Percentiles rank a stretch among this genome's conserved stretches.
These are phyloP conservation scores for Ganoderma leucocontextum DNA, from an alignment of 1,284 basidiomycete genomes.

Conservation along the genomic window DNA sequence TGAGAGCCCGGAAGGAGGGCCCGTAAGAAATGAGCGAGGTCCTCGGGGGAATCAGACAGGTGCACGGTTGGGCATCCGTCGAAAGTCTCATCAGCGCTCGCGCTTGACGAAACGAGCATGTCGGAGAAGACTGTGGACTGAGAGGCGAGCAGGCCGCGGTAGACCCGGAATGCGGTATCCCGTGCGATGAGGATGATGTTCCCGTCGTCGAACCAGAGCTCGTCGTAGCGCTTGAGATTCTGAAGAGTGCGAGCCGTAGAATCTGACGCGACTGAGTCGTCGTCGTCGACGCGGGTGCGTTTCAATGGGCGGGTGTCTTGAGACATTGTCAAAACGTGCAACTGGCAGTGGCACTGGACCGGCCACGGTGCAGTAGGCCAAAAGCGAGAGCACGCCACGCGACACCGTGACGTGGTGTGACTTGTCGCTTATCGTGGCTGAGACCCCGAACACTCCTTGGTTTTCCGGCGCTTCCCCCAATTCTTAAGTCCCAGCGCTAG, in stretches of 20 bases:
- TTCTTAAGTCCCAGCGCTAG: too few species aligned
- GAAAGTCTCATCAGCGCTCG: conserved; percentile 12
- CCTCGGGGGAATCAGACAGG: conserved; percentile 23
- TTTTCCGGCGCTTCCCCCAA: too few species aligned
- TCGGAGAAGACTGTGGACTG: conserved; percentile 30
- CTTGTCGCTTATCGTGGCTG: too few species aligned
- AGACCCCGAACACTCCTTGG: too few species aligned
- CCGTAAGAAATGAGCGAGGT: conserved; percentile 16
- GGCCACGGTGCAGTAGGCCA: too few species aligned
- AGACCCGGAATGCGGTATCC: conserved; percentile 17
- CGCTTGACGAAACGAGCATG: conserved; percentile 21
- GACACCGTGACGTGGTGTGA: too few species aligned
- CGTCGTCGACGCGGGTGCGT: background rate
- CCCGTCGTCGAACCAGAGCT: conserved; percentile 19
- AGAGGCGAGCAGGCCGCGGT: conserved; percentile 22
- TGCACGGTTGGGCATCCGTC: conserved; percentile 29
- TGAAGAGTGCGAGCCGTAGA: background rate
- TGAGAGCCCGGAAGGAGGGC: conserved; percentile 6
- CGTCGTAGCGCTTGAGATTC: background rate
- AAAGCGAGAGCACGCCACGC: too few species aligned
- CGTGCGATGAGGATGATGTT: conserved; percentile 19
- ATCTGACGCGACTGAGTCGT: background rate
- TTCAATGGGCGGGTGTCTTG: background rate
- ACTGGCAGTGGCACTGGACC: too few species aligned
- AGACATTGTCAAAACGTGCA: background rate